These are phyloP conservation scores for Castanea mollissima DNA, from an alignment of 306 rosid species.

Conservation along the genomic window DNA sequence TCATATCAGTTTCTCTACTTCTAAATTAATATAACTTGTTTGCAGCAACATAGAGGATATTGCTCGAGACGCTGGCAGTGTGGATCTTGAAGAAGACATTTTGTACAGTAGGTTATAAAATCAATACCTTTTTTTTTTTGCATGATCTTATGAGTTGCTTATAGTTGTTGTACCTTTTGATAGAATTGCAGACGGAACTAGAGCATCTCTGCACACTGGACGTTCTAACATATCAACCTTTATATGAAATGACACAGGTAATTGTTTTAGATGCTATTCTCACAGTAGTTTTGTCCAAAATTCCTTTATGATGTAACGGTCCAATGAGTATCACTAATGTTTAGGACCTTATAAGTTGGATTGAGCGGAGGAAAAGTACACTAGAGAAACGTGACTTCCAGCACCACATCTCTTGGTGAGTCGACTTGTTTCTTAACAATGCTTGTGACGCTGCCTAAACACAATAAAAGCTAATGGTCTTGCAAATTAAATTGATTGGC, in stretches of 20 bases:
- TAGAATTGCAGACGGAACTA: slow-evolving; percentile 79
- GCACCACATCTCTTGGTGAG: slow-evolving; percentile 81
- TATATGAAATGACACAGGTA: slow-evolving; percentile 91
- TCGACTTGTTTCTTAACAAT: slow-evolving; percentile 3
- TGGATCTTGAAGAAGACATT: slow-evolving; percentile 75
- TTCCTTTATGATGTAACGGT: slow-evolving; percentile 15
- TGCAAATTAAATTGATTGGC: neutral
- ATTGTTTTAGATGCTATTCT: slow-evolving; percentile 17
- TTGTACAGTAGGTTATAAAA: slow-evolving; percentile 68
- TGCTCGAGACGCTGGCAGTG: slow-evolving; percentile 89
- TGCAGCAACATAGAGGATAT: slow-evolving; percentile 96
- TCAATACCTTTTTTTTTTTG: slow-evolving; percentile 20
- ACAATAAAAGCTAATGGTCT: slow-evolving; percentile 2
- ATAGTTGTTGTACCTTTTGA: slow-evolving; percentile 30
- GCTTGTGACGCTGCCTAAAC: neutral
- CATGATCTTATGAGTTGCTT: slow-evolving; percentile 20
- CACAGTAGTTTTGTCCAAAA: slow-evolving; percentile 9
- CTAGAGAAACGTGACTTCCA: slow-evolving; percentile 85
- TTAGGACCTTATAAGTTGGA: slow-evolving; percentile 91
- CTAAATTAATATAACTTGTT: slow-evolving; percentile 19
- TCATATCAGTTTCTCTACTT: slow-evolving; percentile 7
- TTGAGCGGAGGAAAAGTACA: slow-evolving; percentile 54
- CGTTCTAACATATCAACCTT: slow-evolving; percentile 66
- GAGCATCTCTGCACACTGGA: slow-evolving; percentile 58
- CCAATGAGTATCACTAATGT: slow-evolving; percentile 19